Evolutionary conservation across 805 yeast genomes (phyloP).

Genomic region (Kluyveromyces dobzhanskii): DNA sequence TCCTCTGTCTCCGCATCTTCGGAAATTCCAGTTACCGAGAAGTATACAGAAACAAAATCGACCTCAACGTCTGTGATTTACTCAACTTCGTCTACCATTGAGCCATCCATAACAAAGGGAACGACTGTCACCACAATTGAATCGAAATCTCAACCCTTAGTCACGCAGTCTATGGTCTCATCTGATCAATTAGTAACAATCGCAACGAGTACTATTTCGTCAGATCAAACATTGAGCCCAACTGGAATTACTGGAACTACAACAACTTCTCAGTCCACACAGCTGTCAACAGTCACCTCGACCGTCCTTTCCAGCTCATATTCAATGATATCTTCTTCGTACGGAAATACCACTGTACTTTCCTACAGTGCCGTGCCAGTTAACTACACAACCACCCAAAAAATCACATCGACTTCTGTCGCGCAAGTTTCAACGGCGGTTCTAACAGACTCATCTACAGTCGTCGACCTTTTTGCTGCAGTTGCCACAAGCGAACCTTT

Average conservation of each 20-base stretch:
- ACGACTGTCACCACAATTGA: constrained; percentile 27
- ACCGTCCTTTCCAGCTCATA: constrained; percentile 6
- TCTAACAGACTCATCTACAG: constrained; percentile 16
- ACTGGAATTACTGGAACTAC: not conserved
- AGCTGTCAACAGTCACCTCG: constrained; percentile 3
- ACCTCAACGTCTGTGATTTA: constrained; percentile 1
- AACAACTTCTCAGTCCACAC: not conserved
- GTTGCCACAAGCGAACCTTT: constrained; percentile 40
- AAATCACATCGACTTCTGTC: constrained; percentile 3
- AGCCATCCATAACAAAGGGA: constrained; percentile 18
- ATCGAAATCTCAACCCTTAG: constrained; percentile 26
- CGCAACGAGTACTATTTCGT: constrained; percentile 25
- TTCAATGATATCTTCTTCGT: not conserved
- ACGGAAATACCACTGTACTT: not conserved
- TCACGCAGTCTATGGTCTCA: constrained; percentile 22
- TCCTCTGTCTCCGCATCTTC: too few species aligned
- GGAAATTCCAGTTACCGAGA: not conserved
- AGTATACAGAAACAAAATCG: not conserved
- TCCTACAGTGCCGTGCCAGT: constrained; percentile 4
- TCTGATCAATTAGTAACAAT: constrained; percentile 25
- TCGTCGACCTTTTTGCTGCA: constrained; percentile 39
- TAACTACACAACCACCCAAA: constrained; percentile 2
- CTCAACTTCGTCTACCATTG: constrained; percentile 5
- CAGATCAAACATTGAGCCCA: constrained; percentile 9
- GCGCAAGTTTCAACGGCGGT: constrained; percentile 7